Evolutionary conservation across 2,329 filamentous ascomycete species (phyloP).

Genomic region (Hypoxylon sp.): DNA sequence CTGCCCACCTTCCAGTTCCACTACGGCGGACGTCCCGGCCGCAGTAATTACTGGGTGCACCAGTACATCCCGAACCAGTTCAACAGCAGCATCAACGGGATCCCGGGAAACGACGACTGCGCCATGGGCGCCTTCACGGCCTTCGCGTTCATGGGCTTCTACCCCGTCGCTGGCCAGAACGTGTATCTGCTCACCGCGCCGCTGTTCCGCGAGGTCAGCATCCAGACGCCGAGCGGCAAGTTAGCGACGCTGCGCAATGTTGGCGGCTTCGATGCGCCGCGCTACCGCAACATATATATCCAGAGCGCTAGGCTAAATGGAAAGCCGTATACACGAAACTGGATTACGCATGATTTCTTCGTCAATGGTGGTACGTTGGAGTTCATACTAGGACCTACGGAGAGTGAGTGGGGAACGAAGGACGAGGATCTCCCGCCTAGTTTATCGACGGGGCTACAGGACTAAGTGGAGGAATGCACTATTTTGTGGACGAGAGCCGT

Average conservation of each 20-base stretch:
- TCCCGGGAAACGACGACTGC: constrained; percentile 70
- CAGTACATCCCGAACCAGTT: constrained; percentile 77
- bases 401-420: constrained; percentile 70
- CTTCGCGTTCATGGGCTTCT: constrained; percentile 68
- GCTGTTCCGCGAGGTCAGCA: constrained; percentile 64
- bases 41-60: constrained; percentile 69
- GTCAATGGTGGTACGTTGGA: constrained; percentile 71
- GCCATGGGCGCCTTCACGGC: constrained; percentile 69
- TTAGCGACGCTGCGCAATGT: constrained; percentile 65
- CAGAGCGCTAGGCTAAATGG: constrained; percentile 73
- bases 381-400: constrained; percentile 69
- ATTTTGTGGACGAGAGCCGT: too few relatives aligned
- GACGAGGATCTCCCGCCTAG: constrained; percentile 73
- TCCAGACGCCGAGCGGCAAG: constrained; percentile 59
- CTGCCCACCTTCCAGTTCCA: constrained; percentile 71
- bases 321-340: constrained; percentile 69
- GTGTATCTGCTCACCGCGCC: constrained; percentile 68
- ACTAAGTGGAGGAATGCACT: constrained; percentile 6
- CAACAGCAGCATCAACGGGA: constrained; percentile 73
- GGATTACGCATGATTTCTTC: constrained; percentile 76
- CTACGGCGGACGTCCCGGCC: constrained; percentile 75
- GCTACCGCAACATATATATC: constrained; percentile 67
- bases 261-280: constrained; percentile 52
- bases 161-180: constrained; percentile 68
- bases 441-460: constrained; percentile 48